Evolutionary conservation across 768 basidiomycete species (phyloP).

Genomic region (Sutorius australiensis): DNA sequence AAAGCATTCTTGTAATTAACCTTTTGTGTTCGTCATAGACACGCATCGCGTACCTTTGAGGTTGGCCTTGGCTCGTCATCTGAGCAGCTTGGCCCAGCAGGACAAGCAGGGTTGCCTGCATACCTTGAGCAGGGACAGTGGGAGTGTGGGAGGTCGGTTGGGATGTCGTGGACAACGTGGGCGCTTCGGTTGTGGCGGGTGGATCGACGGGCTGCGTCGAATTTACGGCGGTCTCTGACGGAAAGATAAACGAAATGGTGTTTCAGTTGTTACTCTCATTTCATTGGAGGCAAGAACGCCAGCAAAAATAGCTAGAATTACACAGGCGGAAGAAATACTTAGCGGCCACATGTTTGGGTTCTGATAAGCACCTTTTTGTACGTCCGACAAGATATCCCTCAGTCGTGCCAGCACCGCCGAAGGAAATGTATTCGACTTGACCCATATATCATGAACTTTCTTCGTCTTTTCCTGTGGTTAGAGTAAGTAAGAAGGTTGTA

Average conservation of each 20-base stretch:
- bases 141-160: slow-evolving; percentile 28
- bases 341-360: slow-evolving; percentile 63
- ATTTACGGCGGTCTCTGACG: slow-evolving; percentile 51
- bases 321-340: slow-evolving; percentile 68
- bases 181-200: slow-evolving; percentile 34
- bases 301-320: slow-evolving; percentile 60
- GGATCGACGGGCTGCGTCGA: slow-evolving; percentile 36
- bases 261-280: slow-evolving; percentile 69
- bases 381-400: slow-evolving; percentile 61
- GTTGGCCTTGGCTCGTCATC: slow-evolving; percentile 32
- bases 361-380: slow-evolving; percentile 86
- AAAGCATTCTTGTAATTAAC: slow-evolving; percentile 7
- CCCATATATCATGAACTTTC: slow-evolving; percentile 98
- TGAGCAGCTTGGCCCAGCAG: slow-evolving; percentile 65
- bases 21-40: neutral
- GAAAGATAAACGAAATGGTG: slow-evolving; percentile 48
- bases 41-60: slow-evolving; percentile 34
- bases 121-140: slow-evolving; percentile 21
- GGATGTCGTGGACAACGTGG: slow-evolving; percentile 25
- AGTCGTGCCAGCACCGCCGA: slow-evolving; percentile 68
- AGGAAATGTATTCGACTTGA: slow-evolving; percentile 87
- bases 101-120: slow-evolving; percentile 66
- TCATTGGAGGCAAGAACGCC: slow-evolving; percentile 39
- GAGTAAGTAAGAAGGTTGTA: slow-evolving; percentile 33
- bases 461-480: slow-evolving; percentile 85